phyloP scores from a whole-genome alignment of 1,139 yeast genomes.

The Kazachstania sp. region DNA sequence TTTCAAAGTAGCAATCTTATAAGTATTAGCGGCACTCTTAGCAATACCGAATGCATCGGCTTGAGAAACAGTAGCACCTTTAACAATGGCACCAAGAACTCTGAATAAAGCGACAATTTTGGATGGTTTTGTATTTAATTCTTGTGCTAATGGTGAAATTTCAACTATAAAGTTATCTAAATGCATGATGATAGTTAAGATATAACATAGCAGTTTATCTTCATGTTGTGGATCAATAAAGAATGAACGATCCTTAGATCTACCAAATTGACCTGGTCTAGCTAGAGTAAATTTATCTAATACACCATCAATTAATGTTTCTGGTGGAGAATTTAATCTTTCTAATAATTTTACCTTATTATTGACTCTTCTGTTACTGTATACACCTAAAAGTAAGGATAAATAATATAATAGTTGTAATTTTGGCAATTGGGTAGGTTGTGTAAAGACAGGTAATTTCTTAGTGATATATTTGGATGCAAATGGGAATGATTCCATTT shows the following conservation, averaged over 20 bases:
- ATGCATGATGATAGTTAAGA: slow-evolving; percentile 65
- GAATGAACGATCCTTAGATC: slow-evolving; percentile 62
- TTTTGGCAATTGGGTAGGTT: slow-evolving; percentile 45
- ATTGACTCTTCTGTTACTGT: slow-evolving; percentile 58
- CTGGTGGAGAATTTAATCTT: slow-evolving; percentile 61
- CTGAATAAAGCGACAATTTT: slow-evolving; percentile 60
- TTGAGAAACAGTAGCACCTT: slow-evolving; percentile 67
- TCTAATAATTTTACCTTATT: slow-evolving; percentile 55
- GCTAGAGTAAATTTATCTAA: slow-evolving; percentile 60
- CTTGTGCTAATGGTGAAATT: slow-evolving; percentile 74
- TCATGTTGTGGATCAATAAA: slow-evolving; percentile 79
- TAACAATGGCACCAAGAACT: slow-evolving; percentile 75
- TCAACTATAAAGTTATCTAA: slow-evolving; percentile 70
- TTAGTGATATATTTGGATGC: slow-evolving; percentile 47
- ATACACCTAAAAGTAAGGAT: slow-evolving; percentile 71
- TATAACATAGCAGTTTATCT: slow-evolving; percentile 74
- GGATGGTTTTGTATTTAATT: slow-evolving; percentile 73
- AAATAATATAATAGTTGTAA: slow-evolving; percentile 69
- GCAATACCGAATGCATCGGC: slow-evolving; percentile 80
- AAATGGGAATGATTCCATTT: slow-evolving; percentile 55
- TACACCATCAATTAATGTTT: slow-evolving; percentile 62
- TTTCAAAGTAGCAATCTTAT: slow-evolving; percentile 72
- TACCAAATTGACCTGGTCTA: slow-evolving; percentile 61
- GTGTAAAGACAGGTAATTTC: slow-evolving; percentile 37
- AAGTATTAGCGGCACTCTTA: slow-evolving; percentile 51